Evolutionary conservation across 2,329 filamentous ascomycete genomes (phyloP).

Genomic region (Cladosporium phlei): DNA sequence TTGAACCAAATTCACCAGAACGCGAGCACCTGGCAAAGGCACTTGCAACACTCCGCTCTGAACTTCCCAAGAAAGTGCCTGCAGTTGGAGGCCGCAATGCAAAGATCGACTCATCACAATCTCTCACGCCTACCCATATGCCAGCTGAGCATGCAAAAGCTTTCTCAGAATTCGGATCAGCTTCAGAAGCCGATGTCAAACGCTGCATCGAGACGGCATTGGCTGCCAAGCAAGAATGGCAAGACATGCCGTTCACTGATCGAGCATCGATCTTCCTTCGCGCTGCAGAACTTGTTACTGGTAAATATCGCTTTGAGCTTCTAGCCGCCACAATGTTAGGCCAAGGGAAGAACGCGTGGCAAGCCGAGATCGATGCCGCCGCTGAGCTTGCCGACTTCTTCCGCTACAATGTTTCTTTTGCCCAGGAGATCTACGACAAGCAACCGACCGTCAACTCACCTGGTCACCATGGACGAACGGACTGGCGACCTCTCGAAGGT

Average conservation of each 20-base stretch:
- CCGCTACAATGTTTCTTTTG: constrained; percentile 85
- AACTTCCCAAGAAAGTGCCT: constrained; percentile 70
- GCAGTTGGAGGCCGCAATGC: constrained; percentile 72
- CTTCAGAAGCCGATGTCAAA: constrained; percentile 68
- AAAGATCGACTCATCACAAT: constrained; percentile 51
- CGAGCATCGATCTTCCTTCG: constrained; percentile 92
- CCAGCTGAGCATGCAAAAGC: constrained; percentile 72
- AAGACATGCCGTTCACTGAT: constrained; percentile 79
- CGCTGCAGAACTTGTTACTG: constrained; percentile 83
- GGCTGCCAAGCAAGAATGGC: constrained; percentile 81
- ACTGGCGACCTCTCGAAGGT: constrained; percentile 84
- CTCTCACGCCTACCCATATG: constrained; percentile 66
- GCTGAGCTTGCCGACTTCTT: constrained; percentile 91
- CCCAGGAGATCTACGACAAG: constrained; percentile 81
- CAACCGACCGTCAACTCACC: constrained; percentile 80
- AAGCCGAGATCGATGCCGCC: constrained; percentile 96
- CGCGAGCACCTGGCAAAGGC: constrained; percentile 71
- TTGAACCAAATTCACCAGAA: constrained; percentile 75
- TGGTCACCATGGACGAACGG: constrained; percentile 86
- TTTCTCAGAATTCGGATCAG: constrained; percentile 80
- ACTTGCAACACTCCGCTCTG: constrained; percentile 64
- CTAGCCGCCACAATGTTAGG: constrained; percentile 95
- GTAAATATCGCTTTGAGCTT: constrained; percentile 93
- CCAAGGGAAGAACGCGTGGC: constrained; percentile 97
- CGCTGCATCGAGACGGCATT: constrained; percentile 79